phyloP scores from a whole-genome alignment of 805 yeast genomes.

The Nakazawaea ishiwadae region DNA sequence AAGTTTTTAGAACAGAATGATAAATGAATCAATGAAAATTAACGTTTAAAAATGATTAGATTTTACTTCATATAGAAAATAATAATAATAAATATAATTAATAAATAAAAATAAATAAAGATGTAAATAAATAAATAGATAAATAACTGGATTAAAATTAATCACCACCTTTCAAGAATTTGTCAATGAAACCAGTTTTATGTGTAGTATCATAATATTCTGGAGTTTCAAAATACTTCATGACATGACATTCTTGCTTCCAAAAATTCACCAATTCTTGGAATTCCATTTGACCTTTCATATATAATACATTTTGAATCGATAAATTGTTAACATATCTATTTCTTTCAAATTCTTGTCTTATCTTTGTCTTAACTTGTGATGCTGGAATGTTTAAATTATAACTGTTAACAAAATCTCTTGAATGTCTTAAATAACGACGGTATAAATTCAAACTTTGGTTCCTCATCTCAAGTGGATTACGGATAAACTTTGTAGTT shows the following conservation, averaged over 20 bases:
- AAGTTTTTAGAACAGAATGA: conserved; percentile 1
- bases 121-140: conserved; percentile 1
- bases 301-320: conserved; percentile 61
- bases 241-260: conserved; percentile 84
- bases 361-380: conserved; percentile 71
- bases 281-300: conserved; percentile 88
- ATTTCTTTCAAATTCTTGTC: conserved; percentile 87
- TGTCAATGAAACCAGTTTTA: conserved; percentile 62
- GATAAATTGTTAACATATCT: conserved; percentile 66
- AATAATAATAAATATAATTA: background rate
- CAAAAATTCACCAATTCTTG: conserved; percentile 86
- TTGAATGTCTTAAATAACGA: conserved; percentile 58
- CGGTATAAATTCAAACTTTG: conserved; percentile 72
- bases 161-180: conserved; percentile 61
- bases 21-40: too few species aligned
- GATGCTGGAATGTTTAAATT: conserved; percentile 77
- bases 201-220: conserved; percentile 49
- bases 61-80: background rate
- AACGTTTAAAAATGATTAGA: background rate
- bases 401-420: conserved; percentile 50
- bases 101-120: conserved; percentile 1
- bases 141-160: conserved; percentile 13
- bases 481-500: conserved; percentile 63
- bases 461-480: conserved; percentile 54
- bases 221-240: conserved; percentile 74